Evolutionary conservation across 306 rosid genomes (phyloP).

Genomic region (Cucurbita maxima): DNA sequence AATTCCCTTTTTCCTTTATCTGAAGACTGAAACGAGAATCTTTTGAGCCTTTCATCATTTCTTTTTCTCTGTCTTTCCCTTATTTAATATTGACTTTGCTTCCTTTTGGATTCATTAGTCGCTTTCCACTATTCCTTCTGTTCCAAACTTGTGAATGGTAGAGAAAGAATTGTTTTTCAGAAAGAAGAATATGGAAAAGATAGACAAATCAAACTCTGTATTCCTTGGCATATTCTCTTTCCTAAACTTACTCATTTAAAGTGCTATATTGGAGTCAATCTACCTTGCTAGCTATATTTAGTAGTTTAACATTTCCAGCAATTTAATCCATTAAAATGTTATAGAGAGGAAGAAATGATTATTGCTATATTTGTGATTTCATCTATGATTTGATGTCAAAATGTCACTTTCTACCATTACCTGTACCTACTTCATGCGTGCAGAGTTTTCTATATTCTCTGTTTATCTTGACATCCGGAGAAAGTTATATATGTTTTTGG

Average conservation of each 20-base stretch:
- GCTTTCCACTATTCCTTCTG: neutral
- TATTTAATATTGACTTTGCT: slow-evolving; percentile 2
- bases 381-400: neutral
- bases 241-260: neutral
- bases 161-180: neutral
- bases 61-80: neutral
- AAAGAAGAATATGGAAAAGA: neutral
- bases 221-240: neutral
- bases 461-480: neutral
- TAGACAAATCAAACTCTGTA: neutral
- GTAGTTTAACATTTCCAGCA: slow-evolving; percentile 1
- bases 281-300: neutral
- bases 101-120: slow-evolving; percentile 2
- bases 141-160: neutral
- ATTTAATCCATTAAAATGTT: slow-evolving; percentile 2
- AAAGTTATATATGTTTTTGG: neutral
- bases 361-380: slow-evolving; percentile 5
- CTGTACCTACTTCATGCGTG: slow-evolving; percentile 6
- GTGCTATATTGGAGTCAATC: neutral
- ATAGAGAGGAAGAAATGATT: slow-evolving; percentile 5
- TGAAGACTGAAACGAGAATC: slow-evolving; percentile 4
- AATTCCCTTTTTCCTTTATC: slow-evolving; percentile 1
- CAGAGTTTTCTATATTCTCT: neutral
- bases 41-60: slow-evolving; percentile 6
- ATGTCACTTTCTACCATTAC: neutral